Percentiles rank a stretch among this genome's conserved stretches.
phyloP scores from a whole-genome alignment of 164 flowering plant genomes.

The Taxillus chinensis region DNA sequence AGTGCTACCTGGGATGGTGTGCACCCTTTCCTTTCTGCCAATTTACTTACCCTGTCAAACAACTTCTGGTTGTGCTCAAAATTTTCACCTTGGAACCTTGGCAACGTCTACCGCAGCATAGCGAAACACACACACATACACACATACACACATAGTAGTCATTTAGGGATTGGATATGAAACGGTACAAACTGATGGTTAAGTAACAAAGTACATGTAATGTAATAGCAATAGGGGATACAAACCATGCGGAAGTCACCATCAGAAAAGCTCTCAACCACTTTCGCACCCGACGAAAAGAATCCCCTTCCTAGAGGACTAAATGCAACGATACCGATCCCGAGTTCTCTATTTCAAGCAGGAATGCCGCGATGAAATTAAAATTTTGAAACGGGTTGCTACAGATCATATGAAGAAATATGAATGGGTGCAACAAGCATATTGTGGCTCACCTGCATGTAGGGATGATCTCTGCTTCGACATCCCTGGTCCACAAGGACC shows the following conservation, averaged over 20 bases:
- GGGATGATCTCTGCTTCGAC: background rate
- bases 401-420: background rate
- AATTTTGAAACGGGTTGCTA: background rate
- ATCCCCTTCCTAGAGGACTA: conserved; percentile 1
- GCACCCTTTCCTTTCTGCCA: background rate
- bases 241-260: background rate
- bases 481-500: conserved; percentile 2
- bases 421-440: background rate
- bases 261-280: background rate
- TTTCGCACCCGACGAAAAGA: background rate
- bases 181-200: too few relatives aligned
- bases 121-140: too few relatives aligned
- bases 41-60: background rate
- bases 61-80: background rate
- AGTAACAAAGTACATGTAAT: too few relatives aligned
- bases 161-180: too few relatives aligned
- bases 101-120: background rate
- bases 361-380: background rate
- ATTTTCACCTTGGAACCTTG: background rate
- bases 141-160: too few relatives aligned
- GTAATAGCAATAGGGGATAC: too few relatives aligned
- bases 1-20: background rate
- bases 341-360: background rate
- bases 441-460: background rate
- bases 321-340: background rate